Conservation (phyloP, 164 flowering plant species). For the Akebia trifoliata region DNA sequence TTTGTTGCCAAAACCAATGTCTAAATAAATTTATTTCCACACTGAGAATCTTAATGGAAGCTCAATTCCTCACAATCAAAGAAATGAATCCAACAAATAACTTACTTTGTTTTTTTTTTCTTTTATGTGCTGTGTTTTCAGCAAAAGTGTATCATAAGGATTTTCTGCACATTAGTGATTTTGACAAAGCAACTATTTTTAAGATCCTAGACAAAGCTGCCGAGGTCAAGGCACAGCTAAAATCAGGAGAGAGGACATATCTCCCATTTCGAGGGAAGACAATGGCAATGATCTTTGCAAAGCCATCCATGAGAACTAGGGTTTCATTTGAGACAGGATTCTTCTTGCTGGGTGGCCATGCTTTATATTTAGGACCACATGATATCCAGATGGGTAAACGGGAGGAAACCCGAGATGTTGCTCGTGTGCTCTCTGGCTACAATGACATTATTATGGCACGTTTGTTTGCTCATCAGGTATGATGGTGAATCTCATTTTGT, state of each 20-base stretch:
- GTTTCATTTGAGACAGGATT: constrained; percentile 98
- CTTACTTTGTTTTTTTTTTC: constrained; percentile 7
- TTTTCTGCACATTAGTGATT: constrained; percentile 82
- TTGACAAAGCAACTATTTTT: constrained; percentile 73
- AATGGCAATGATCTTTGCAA: constrained; percentile 99
- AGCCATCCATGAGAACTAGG: constrained; percentile 97
- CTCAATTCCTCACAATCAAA: too few relatives aligned
- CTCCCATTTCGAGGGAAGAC: constrained; percentile 92
- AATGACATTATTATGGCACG: constrained; percentile 99
- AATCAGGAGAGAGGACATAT: constrained; percentile 80
- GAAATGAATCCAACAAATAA: too few relatives aligned
- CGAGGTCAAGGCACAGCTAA: constrained; percentile 76
- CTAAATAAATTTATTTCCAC: too few relatives aligned
- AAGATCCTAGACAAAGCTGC: constrained; percentile 70
- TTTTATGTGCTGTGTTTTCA: constrained; percentile 23
- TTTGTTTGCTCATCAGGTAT: constrained; percentile 97
- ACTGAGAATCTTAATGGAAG: too few relatives aligned
- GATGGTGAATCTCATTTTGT: constrained; percentile 47
- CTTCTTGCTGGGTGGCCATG: constrained; percentile 91
- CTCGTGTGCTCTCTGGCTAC: constrained; percentile 91
- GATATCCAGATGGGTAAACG: constrained; percentile 98
- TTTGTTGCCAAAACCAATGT: neutral
- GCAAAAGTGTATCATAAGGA: constrained; percentile 55
- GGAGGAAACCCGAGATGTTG: constrained; percentile 98
- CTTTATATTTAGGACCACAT: constrained; percentile 85